Conservation (phyloP, 2,329 filamentous ascomycete genomes). For the Phialophora chinensis region DNA sequence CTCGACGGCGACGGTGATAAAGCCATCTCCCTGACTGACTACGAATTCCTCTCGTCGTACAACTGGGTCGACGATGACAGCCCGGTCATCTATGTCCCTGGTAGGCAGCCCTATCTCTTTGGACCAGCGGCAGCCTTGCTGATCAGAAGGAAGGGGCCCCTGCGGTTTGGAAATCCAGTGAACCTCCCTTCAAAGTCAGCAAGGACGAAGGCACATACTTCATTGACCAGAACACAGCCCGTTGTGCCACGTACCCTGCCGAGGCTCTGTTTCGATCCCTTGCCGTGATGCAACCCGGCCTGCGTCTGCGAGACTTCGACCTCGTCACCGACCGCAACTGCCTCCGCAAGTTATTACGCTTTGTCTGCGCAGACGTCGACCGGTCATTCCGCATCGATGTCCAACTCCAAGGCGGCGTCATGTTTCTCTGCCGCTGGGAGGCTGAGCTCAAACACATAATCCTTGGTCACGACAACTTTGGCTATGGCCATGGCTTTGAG, state of each 20-base stretch:
- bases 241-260: slow-evolving; percentile 44
- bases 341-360: slow-evolving; percentile 52
- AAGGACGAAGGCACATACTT: slow-evolving; percentile 47
- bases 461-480: slow-evolving; percentile 47
- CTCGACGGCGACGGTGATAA: not conserved
- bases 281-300: not conserved
- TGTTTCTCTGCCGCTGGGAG: not conserved
- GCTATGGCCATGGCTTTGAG: slow-evolving; percentile 55
- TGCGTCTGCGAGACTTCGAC: not conserved
- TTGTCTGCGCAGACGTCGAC: slow-evolving; percentile 44
- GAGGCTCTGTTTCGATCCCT: slow-evolving; percentile 37
- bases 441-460: slow-evolving; percentile 39
- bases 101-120: slow-evolving; percentile 36
- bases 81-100: slow-evolving; percentile 56
- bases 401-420: not conserved
- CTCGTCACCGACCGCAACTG: slow-evolving; percentile 55
- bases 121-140: not conserved
- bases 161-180: not conserved
- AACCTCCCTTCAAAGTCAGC: slow-evolving; percentile 33
- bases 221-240: slow-evolving; percentile 54
- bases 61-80: slow-evolving; percentile 54
- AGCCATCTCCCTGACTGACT: slow-evolving; percentile 21
- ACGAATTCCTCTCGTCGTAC: slow-evolving; percentile 56
- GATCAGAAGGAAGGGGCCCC: not conserved
- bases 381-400: slow-evolving; percentile 20